phyloP scores from a whole-genome alignment of 176 grass and related monocot species.

The Hyparrhenia diplandra region DNA sequence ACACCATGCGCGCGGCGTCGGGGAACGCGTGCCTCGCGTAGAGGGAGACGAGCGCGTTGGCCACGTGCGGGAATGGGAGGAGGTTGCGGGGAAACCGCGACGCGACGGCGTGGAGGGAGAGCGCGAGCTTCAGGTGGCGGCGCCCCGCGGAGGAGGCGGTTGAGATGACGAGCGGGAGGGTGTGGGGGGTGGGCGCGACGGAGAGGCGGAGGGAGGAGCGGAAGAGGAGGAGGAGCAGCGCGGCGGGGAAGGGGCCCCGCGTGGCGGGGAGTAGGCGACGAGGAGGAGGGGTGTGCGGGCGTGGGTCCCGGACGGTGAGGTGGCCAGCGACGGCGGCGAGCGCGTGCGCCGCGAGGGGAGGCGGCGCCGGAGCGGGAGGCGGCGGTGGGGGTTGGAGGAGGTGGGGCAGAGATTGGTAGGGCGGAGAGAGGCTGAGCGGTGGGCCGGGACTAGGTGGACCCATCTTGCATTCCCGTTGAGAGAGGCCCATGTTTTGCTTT shows the following conservation, averaged over 20 bases:
- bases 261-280: constrained; percentile 38
- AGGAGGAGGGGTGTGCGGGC: constrained; percentile 23
- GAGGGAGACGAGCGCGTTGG: constrained; percentile 47
- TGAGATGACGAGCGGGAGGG: constrained; percentile 44
- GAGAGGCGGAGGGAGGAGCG: constrained; percentile 42
- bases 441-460: background rate
- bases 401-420: constrained; percentile 4
- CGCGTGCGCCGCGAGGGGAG: constrained; percentile 27
- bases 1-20: constrained; percentile 30
- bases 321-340: constrained; percentile 36
- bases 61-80: constrained; percentile 33
- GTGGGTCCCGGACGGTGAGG: constrained; percentile 22
- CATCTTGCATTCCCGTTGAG: background rate
- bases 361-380: constrained; percentile 3
- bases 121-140: constrained; percentile 33
- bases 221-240: constrained; percentile 47
- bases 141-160: constrained; percentile 1
- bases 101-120: constrained; percentile 41
- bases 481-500: no score
- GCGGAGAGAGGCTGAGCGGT: constrained; percentile 15
- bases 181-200: constrained; percentile 11
- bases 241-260: background rate
- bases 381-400: constrained; percentile 5
- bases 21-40: constrained; percentile 38
- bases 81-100: constrained; percentile 19